Conservation (phyloP, 1,284 basidiomycete species). For the Boletus albobrunnescens region DNA sequence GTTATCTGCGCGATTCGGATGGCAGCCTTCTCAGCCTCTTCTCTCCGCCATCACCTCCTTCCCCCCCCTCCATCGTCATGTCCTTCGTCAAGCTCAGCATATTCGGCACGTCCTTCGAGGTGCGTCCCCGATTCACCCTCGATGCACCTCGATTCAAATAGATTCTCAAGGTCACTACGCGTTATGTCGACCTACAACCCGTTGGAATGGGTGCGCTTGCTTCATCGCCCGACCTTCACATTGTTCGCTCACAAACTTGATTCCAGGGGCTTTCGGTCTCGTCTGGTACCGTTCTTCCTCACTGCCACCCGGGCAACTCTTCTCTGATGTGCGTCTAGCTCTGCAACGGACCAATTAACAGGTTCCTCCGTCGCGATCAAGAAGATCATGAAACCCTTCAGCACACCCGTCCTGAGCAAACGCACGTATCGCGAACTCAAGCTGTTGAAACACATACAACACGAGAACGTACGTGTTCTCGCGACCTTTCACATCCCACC, state of each 20-base stretch:
- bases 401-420: slow-evolving; percentile 96
- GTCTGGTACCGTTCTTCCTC: slow-evolving; percentile 67
- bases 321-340: slow-evolving; percentile 47
- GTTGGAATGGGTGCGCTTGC: slow-evolving; percentile 89
- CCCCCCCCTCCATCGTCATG: slow-evolving; percentile 40
- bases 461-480: slow-evolving; percentile 79
- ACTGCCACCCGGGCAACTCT: background rate
- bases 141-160: slow-evolving; percentile 20
- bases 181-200: slow-evolving; percentile 99
- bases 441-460: slow-evolving; percentile 96
- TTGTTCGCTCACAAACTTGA: slow-evolving; percentile 16
- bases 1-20: slow-evolving; percentile 18
- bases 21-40: slow-evolving; percentile 1
- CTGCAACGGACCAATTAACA: slow-evolving; percentile 96
- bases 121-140: slow-evolving; percentile 31
- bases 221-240: slow-evolving; percentile 21
- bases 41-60: slow-evolving; percentile 18
- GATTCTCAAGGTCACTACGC: slow-evolving; percentile 80
- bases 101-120: slow-evolving; percentile 95
- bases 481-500: slow-evolving; percentile 2
- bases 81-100: slow-evolving; percentile 98
- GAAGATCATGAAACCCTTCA: slow-evolving; percentile 99
- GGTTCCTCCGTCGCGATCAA: slow-evolving; percentile 95
- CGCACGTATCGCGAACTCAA: slow-evolving; percentile 98
- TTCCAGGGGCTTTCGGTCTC: slow-evolving; percentile 82